phyloP scores from a whole-genome alignment of 2,329 filamentous ascomycete genomes.

The Fusarium succisae region DNA sequence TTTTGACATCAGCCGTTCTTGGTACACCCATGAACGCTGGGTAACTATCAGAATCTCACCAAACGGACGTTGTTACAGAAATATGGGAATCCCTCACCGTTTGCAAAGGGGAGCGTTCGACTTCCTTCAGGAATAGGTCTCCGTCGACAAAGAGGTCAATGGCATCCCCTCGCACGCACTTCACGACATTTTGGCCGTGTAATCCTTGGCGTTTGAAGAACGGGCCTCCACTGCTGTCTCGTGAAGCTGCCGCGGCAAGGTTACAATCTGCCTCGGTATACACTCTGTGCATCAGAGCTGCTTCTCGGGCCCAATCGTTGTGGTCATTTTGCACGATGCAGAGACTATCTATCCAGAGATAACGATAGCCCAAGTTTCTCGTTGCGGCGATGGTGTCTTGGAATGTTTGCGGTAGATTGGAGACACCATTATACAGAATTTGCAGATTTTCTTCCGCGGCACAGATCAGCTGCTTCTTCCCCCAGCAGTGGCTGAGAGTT shows the following conservation, averaged over 20 bases:
- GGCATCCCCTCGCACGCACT: rapidly evolving
- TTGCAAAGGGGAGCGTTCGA: not conserved
- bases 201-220: not conserved
- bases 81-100: rapidly evolving
- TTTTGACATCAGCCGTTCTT: not conserved
- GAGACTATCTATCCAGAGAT: not conserved
- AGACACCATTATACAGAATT: not conserved
- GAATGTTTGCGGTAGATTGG: not conserved
- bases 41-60: not conserved
- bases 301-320: not conserved
- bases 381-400: not conserved
- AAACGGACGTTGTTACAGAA: rapidly evolving
- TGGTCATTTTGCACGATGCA: not conserved
- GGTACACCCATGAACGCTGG: not conserved
- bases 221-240: not conserved
- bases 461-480: not conserved
- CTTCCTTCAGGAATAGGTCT: not conserved
- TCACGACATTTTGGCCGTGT: not conserved
- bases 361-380: not conserved
- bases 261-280: not conserved
- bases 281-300: not conserved
- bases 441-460: not conserved
- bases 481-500: not conserved
- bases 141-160: not conserved
- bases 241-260: not conserved